Base-by-base conservation (phyloP, 352 stramenopile species). In the Pythium monospermum region DNA sequence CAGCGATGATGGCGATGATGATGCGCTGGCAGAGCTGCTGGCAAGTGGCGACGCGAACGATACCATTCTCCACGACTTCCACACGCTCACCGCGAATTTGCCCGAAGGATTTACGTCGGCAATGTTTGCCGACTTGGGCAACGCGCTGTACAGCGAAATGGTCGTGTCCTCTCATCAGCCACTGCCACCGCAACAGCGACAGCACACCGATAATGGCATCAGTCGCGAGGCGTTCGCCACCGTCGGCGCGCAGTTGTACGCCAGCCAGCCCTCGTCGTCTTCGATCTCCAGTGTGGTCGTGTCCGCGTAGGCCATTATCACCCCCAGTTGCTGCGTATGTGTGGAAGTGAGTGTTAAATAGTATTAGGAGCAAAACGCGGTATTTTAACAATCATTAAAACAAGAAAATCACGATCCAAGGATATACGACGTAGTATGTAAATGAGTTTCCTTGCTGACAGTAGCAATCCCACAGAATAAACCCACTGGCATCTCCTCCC, bases 111-210 rank as follows among this genome's bases (percentile, higher is more conserved):
- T 91, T 53, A 83, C 77, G 25, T 57, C 80, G 16, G 60, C 73
- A 26, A 85, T 87, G 76, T 91, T 91, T 49, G 59, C 59, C 7
- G 65, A 68, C 37, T 52, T 91, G 18, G 80, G 80, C n/a, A 71
- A 86, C 49, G 76, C 69, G 22, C 55, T 89, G 33, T 84, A 83
- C 58, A 69, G 66, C 18, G 80, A 91, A 41, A 91, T 90, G 73
- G 39, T 76, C 16, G 57, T 60, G 33, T 54, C 71, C 12, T 64
- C 62, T 39, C 55, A 76, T 35, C 68, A 70, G 52, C n/a, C n/a
- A n/a, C n/a, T n/a, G n/a, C 70, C 71, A 37, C 60, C n/a, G 11
- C 13, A 8, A 13, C 36, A 50, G 16, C 48, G 45, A 32, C 31
- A 51, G 43, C 30, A 49, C 12, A 13, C 37, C 28, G n/a, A 30